Evolutionary conservation across 1,284 basidiomycete genomes (phyloP).

Genomic region (Tilletia horrida): DNA sequence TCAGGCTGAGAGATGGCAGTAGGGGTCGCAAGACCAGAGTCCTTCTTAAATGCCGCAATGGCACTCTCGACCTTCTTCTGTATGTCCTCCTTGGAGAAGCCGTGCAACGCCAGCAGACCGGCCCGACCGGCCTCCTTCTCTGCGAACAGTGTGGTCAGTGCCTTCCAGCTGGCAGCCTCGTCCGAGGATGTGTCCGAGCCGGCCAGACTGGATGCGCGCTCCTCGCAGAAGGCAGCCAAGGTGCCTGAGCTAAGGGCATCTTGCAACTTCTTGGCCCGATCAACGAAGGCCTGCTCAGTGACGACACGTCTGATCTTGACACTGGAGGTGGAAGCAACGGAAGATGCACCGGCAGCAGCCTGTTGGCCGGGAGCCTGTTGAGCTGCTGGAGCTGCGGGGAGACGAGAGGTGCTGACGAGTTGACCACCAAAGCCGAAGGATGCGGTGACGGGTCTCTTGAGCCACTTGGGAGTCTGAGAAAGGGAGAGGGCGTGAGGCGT

Average conservation of each 20-base stretch:
- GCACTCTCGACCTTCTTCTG: conserved; percentile 75
- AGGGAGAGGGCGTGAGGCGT: conserved; percentile 33
- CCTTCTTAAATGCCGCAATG: conserved; percentile 67
- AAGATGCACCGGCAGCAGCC: conserved; percentile 37
- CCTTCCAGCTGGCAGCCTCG: conserved; percentile 68
- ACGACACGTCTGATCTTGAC: conserved; percentile 57
- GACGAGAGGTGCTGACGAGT: conserved; percentile 66
- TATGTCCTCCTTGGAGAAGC: conserved; percentile 86
- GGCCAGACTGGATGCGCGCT: conserved; percentile 37
- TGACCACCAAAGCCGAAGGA: conserved; percentile 93
- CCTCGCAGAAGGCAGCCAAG: conserved; percentile 48
- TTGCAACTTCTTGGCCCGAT: conserved; percentile 72
- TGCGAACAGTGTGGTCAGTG: conserved; percentile 76
- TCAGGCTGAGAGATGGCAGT: conserved; percentile 13
- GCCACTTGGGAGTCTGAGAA: conserved; percentile 86
- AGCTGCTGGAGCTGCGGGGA: conserved; percentile 59
- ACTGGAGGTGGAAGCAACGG: conserved; percentile 52
- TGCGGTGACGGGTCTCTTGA: conserved; percentile 74
- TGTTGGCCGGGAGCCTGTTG: conserved; percentile 50
- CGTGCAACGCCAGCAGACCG: conserved; percentile 83
- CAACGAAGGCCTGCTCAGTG: conserved; percentile 73
- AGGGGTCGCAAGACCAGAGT: not conserved
- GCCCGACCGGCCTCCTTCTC: conserved; percentile 75
- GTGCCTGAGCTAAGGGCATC: conserved; percentile 63
- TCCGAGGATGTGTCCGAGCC: conserved; percentile 56